Evolutionary conservation across 345 rosid genomes (phyloP), one percentile per base, ranked within the genome.

Genomic region (Sisymbrium altissimum): DNA sequence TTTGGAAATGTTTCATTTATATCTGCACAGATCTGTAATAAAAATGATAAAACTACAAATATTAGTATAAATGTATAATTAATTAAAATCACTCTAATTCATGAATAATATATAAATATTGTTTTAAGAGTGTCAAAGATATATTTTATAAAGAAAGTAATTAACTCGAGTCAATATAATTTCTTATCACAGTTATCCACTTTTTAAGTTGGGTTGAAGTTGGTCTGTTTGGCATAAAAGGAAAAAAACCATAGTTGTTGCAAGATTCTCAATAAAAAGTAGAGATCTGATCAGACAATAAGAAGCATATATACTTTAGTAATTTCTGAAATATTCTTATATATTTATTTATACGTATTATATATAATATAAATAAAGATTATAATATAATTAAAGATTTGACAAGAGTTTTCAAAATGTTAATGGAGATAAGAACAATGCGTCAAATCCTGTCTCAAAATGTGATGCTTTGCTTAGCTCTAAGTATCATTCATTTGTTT

Each of bases 371-470:
- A 13, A 17, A 27, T 32, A 32, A 61, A 52, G 8, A 17, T 46
- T 39, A 25, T 11, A n/a, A 12, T 68, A 67, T 50, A 13, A 17
- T 27, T 40, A 30, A 61, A 50, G 8, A 17, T 46, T 39, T 70
- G 80, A 70, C 35, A 70, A 70, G 66, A 76, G 71, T 70, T 56
- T 45, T 70, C 38, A 76, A 70, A 70, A 18, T 70, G 58, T 56
- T 41, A 64, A 70, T 70, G 76, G 80, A 70, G 54, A 8, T 45
- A 56, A 32, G 80, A 55, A 70, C 64, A 64, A 64, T 40, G 66
- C 67, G 71, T 76, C 80, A 49, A 70, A 56, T 76, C 76, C 6
- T 70, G 67, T 76, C 76, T 38, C 38, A 17, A 53, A 25, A 40
- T 52, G 62, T 40, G 63, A 75, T 68, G 39, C 74, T 74, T 50